phyloP scores from a whole-genome alignment of 306 rosid genomes.

The Rosa multiflora region DNA sequence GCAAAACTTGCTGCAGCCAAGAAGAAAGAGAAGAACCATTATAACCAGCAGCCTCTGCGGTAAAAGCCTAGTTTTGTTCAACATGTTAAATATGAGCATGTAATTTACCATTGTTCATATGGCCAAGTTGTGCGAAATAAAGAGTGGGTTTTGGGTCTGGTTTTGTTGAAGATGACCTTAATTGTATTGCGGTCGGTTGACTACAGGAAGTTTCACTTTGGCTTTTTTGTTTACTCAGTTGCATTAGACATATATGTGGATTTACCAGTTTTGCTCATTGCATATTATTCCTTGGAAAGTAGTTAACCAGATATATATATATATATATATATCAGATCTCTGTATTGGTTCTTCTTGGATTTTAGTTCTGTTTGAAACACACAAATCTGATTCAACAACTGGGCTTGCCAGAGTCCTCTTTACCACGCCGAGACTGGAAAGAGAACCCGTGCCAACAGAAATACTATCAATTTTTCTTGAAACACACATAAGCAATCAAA shows the following conservation, averaged over 20 bases:
- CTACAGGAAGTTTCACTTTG: conserved; percentile 41
- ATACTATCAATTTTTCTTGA: too few relatives aligned
- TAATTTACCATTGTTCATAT: conserved; percentile 61
- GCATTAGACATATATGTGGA: conserved; percentile 30
- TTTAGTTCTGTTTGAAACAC: too few relatives aligned
- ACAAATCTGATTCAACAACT: background rate
- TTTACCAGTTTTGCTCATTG: conserved; percentile 38
- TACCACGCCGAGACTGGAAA: background rate
- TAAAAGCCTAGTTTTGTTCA: conserved; percentile 38
- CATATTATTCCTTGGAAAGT: conserved; percentile 33
- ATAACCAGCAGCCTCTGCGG: conserved; percentile 70
- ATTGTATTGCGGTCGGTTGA: conserved; percentile 43
- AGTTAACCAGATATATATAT: conserved; percentile 16
- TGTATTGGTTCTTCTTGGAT: conserved; percentile 31
- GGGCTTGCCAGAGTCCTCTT: background rate
- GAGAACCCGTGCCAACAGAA: too few relatives aligned
- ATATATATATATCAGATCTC: background rate
- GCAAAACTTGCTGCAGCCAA: too few relatives aligned
- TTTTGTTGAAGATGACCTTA: conserved; percentile 39
- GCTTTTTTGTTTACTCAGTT: conserved; percentile 34
- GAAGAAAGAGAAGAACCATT: too few relatives aligned
- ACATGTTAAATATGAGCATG: conserved; percentile 52
- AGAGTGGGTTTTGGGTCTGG: conserved; percentile 46
- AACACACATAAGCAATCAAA: too few relatives aligned
- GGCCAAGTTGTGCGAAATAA: conserved; percentile 50